These are phyloP conservation scores for Clonostachys rhizophaga DNA, from an alignment of 2,329 filamentous ascomycete species.

Conservation along the genomic window DNA sequence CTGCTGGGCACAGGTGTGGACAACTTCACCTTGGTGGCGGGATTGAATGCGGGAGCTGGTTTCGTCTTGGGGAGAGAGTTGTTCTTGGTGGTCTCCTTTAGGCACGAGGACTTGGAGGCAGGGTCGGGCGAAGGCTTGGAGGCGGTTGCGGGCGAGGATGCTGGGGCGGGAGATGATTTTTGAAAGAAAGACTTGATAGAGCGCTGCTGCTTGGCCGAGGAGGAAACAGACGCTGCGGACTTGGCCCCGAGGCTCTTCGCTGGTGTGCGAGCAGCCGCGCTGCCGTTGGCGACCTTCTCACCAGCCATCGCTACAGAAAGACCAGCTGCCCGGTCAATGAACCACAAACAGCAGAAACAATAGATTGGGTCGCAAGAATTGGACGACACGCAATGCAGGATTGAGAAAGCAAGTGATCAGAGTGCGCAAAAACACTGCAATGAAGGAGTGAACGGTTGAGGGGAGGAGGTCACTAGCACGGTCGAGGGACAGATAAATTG, in stretches of 20 bases:
- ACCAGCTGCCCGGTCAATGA: too few species aligned
- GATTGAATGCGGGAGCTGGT: constrained; percentile 24
- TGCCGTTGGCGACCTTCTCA: background rate
- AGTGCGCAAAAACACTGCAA: too few species aligned
- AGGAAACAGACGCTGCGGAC: constrained; percentile 6
- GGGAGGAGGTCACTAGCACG: background rate
- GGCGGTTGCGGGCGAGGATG: constrained; percentile 16
- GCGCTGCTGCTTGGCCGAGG: constrained; percentile 31
- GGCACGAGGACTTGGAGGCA: constrained; percentile 18
- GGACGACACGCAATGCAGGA: too few species aligned
- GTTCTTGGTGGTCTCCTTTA: constrained; percentile 35
- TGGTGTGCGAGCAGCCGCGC: constrained; percentile 21
- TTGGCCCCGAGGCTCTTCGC: constrained; percentile 19
- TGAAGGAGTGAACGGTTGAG: background rate
- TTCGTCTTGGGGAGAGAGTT: constrained; percentile 30
- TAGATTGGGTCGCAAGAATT: too few species aligned
- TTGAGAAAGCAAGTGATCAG: too few species aligned
- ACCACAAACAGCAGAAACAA: too few species aligned
- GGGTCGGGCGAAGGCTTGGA: background rate
- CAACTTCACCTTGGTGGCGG: constrained; percentile 29
- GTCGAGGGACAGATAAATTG: background rate
- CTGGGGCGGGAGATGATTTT: constrained; percentile 29
- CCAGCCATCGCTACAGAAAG: too few species aligned
- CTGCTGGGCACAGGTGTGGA: constrained; percentile 78
- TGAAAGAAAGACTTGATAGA: constrained; percentile 39